Conservation (phyloP, 345 rosid species). For the Xanthoceras sorbifolium region DNA sequence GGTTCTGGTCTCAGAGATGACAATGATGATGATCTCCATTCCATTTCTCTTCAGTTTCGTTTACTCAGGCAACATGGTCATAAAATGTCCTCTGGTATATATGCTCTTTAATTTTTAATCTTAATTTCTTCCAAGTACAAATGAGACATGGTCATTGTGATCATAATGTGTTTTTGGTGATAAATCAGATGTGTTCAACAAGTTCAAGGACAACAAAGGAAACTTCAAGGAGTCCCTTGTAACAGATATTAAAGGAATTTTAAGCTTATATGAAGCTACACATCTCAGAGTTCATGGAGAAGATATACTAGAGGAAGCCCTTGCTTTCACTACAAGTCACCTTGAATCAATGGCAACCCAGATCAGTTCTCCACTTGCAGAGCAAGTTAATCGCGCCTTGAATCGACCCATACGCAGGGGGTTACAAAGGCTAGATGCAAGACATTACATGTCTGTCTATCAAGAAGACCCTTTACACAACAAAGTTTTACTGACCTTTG, state of each 20-base stretch:
- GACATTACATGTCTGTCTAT: conserved; percentile 32
- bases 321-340: conserved; percentile 33
- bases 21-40: conserved; percentile 13
- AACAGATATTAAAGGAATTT: conserved; percentile 25
- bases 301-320: conserved; percentile 35
- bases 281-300: conserved; percentile 38
- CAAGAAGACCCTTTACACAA: conserved; percentile 21
- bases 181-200: conserved; percentile 37
- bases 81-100: background rate
- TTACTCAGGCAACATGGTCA: conserved; percentile 35
- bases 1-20: background rate
- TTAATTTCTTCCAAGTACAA: too few species aligned
- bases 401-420: conserved; percentile 15
- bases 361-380: background rate
- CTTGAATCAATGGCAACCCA: conserved; percentile 4
- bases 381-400: conserved; percentile 13
- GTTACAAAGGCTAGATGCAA: conserved; percentile 27
- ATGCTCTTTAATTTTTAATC: too few species aligned
- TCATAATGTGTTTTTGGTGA: background rate
- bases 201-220: conserved; percentile 26
- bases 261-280: conserved; percentile 46
- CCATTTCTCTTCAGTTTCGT: conserved; percentile 28
- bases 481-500: conserved; percentile 18
- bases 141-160: too few species aligned
- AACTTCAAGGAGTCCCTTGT: conserved; percentile 12